These are phyloP conservation scores for Ophiostoma pallidulum DNA, from an alignment of 2,329 filamentous ascomycete species.

Conservation along the genomic window DNA sequence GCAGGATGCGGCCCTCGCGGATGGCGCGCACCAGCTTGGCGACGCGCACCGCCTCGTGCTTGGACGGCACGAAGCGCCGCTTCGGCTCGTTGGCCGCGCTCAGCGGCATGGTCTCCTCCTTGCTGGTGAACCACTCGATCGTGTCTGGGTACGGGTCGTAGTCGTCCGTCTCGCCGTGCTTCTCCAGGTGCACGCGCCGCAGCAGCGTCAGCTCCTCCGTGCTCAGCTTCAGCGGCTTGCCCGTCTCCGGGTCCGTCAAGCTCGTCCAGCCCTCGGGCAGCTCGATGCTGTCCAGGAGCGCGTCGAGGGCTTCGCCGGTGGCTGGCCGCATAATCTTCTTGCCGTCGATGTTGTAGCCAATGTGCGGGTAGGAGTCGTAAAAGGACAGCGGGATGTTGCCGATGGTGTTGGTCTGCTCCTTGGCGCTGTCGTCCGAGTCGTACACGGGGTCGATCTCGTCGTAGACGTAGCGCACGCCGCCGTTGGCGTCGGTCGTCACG, in stretches of 20 bases:
- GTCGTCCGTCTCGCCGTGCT: slow-evolving; percentile 74
- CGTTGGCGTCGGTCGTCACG: slow-evolving; percentile 74
- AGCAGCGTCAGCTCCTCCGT: slow-evolving; percentile 83
- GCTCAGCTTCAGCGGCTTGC: slow-evolving; percentile 80
- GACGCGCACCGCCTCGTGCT: slow-evolving; percentile 90
- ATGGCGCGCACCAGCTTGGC: slow-evolving; percentile 98
- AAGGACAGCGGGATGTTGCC: slow-evolving; percentile 89
- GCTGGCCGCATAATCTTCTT: slow-evolving; percentile 96
- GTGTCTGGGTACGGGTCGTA: slow-evolving; percentile 91
- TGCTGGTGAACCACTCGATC: slow-evolving; percentile 87
- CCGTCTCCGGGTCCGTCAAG: slow-evolving; percentile 85
- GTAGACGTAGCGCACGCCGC: slow-evolving; percentile 83
- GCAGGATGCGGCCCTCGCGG: slow-evolving; percentile 83
- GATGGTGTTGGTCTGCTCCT: slow-evolving; percentile 77
- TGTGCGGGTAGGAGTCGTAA: slow-evolving; percentile 96
- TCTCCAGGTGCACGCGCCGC: slow-evolving; percentile 79
- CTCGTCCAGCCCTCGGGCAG: slow-evolving; percentile 96
- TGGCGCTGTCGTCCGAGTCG: slow-evolving; percentile 84
- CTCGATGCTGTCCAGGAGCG: slow-evolving; percentile 90
- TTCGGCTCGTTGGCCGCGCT: slow-evolving; percentile 94
- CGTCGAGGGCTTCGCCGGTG: slow-evolving; percentile 86
- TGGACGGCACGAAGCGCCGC: slow-evolving; percentile 87
- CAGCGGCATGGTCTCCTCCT: slow-evolving; percentile 86
- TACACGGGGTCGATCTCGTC: slow-evolving; percentile 89
- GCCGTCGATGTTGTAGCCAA: slow-evolving; percentile 97